Evolutionary conservation across 139 green algal genomes (phyloP), one percentile per base, ranked within the genome.

Genomic region (Chlamydomonas schloesseri): DNA sequence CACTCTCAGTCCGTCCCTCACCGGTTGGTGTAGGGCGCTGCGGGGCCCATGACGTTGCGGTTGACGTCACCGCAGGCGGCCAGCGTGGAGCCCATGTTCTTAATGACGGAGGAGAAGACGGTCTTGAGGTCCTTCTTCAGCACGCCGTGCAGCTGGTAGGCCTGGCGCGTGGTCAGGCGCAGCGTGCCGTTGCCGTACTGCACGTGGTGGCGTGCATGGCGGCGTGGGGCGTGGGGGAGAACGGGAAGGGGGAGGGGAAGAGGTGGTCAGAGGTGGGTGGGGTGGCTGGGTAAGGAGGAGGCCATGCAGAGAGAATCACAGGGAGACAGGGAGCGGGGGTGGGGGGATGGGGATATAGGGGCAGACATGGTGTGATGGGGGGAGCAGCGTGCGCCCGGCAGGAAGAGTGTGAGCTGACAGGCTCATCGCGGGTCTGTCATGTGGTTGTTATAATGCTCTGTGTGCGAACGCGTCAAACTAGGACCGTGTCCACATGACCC

Each of bases 121-220:
- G 95, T 98, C 92, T 99, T 99, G 20, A 99, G 88, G 93, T 99
- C 95, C 60, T 97, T 75, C 94, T 99, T 99, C 34, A 99, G 94
- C 81, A 99, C 97, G 47, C 96, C 98, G 84, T 99, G 98, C 90
- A 99, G 95, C 94, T 99, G 97, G 90, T 97, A 99, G 1, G 97
- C 96, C 92, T 99, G 98, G n/a, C 98, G 93, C 14, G 98, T 99
- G 13, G 98, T 99, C 53, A 99, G 93, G 34, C 98, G 95, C 85
- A 99, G 92, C 72, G 98, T 99, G 73, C 98, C 98, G 86, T 98
- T 99, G 88, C 98, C 98, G 91, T 94, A 99, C 96, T 98, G 93
- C 83, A 80, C n/a, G n/a, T n/a, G n/a, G n/a, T n/a, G n/a, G n/a
- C n/a, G n/a, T n/a, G n/a, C n/a, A n/a, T n/a, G n/a, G n/a, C n/a